phyloP scores from a whole-genome alignment of 495 filamentous ascomycete species.

The Cryomyces minteri region DNA sequence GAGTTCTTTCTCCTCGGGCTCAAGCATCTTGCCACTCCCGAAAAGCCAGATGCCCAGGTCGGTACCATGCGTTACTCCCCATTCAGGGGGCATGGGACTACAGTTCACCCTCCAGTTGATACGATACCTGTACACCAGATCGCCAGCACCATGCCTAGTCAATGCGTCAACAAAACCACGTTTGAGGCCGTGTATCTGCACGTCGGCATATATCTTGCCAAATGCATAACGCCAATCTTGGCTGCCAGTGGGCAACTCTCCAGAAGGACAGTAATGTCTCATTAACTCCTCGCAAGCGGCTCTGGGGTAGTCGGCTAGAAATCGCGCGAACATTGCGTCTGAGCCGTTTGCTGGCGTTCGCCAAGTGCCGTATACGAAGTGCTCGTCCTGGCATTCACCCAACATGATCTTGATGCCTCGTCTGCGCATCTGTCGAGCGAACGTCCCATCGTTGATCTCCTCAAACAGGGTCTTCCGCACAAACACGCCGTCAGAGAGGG shows the following conservation, averaged over 20 bases:
- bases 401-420: slow-evolving; percentile 31
- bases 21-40: slow-evolving; percentile 28
- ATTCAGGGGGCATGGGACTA: slow-evolving; percentile 22
- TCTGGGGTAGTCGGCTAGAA: slow-evolving; percentile 34
- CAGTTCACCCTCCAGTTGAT: slow-evolving; percentile 30
- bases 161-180: slow-evolving; percentile 16
- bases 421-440: slow-evolving; percentile 22
- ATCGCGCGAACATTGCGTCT: slow-evolving; percentile 22
- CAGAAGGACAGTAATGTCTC: slow-evolving; percentile 25
- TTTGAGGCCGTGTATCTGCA: slow-evolving; percentile 29
- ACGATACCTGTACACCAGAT: slow-evolving; percentile 27
- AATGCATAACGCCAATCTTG: slow-evolving; percentile 33
- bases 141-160: slow-evolving; percentile 11
- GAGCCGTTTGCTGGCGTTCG: slow-evolving; percentile 16
- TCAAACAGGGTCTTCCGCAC: slow-evolving; percentile 26
- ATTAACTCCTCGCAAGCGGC: slow-evolving; percentile 25
- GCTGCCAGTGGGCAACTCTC: slow-evolving; percentile 13
- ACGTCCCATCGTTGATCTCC: slow-evolving; percentile 28
- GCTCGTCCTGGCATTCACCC: slow-evolving; percentile 37
- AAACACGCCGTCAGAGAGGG: slow-evolving; percentile 30
- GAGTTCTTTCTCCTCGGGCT: slow-evolving; percentile 23
- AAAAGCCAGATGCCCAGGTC: slow-evolving; percentile 40
- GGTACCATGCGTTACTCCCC: slow-evolving; percentile 38
- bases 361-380: slow-evolving; percentile 29
- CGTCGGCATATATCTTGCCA: slow-evolving; percentile 36